Evolutionary conservation across 495 filamentous ascomycete species (phyloP), one percentile per base, ranked within the genome.

Genomic region (Pseudoneurospora amorphoporcata): DNA sequence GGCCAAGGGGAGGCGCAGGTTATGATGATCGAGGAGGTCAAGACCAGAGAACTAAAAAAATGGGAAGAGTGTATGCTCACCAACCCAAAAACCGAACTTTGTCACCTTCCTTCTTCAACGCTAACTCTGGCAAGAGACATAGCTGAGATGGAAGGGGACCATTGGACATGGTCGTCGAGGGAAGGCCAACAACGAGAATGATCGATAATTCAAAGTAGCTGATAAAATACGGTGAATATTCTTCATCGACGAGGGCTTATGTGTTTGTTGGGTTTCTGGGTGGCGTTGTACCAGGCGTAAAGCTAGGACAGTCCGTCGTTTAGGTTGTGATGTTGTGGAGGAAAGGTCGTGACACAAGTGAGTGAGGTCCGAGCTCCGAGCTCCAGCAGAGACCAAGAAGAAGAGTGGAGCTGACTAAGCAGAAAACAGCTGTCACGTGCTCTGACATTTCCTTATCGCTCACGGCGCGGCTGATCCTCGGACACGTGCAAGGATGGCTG

Each of bases 51-150:
- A 37, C n/a, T 2, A 69, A 69, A 76, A 78, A 76, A 75, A 74
- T 74, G 70, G 61, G 72, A 76, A 78, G 70, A 74, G 40, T 53
- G 41, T 37, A 70, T 37, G 80, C 89, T 83, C 86, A 95, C 94
- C 95, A 98, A 81, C 94, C 94, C 35, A 98, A 84, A 81, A 98
- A 97, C 70, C 95, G 90, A 73, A 98, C 88, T 81, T 98, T 98
- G 16, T 88, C 84, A 42, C 91, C 90, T 17, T 84, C 76, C 32
- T 85, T 81, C 42, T 84, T 83, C 38, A 76, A 79, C 17, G 83
- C 81, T 7, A 97, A 83, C 40, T 88, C 83, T 19, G 87, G 88
- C 58, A 97, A 86, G 72, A 94, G 88, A 71, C 88, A 88, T 43
- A 92, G 86, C 47, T 81, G 85, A 10, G 91, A 91, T 23, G 93